Conservation (phyloP, 176 grass and related monocot genomes). For the Pharus latifolius region DNA sequence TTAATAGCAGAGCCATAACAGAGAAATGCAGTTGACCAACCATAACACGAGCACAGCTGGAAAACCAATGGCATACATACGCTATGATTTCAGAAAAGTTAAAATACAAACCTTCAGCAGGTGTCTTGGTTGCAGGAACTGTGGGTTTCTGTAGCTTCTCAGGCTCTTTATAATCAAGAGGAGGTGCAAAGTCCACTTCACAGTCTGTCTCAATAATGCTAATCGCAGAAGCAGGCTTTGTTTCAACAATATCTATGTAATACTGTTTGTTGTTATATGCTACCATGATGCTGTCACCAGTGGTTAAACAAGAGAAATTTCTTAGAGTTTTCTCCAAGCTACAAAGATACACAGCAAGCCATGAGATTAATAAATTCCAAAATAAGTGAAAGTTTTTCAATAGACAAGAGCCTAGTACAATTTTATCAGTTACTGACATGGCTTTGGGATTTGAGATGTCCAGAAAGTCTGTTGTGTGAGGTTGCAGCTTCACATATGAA, state of each 20-base stretch:
- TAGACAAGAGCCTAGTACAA: not conserved
- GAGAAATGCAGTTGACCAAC: not conserved
- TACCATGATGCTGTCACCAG: constrained; percentile 75
- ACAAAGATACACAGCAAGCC: constrained; percentile 4
- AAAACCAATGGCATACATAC: not conserved
- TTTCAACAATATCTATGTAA: constrained; percentile 87
- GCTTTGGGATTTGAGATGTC: constrained; percentile 86
- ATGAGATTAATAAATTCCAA: not conserved
- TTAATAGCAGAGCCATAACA: not conserved
- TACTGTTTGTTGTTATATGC: constrained; percentile 91
- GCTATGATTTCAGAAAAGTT: not conserved
- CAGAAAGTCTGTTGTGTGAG: constrained; percentile 81
- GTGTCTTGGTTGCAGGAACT: constrained; percentile 26
- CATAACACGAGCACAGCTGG: not conserved
- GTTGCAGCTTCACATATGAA: constrained; percentile 77
- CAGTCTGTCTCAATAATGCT: constrained; percentile 92
- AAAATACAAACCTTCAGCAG: constrained; percentile 45
- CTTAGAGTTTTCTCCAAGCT: constrained; percentile 78
- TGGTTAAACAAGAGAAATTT: constrained; percentile 88
- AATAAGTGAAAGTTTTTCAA: not conserved
- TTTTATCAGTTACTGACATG: constrained; percentile 41
- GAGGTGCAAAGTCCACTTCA: constrained; percentile 91
- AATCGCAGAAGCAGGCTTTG: constrained; percentile 77
- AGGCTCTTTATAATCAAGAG: constrained; percentile 79
- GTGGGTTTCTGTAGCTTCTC: constrained; percentile 26